Evolutionary conservation across 495 filamentous ascomycete genomes (phyloP).

Genomic region (Aspergillus homomorphus): DNA sequence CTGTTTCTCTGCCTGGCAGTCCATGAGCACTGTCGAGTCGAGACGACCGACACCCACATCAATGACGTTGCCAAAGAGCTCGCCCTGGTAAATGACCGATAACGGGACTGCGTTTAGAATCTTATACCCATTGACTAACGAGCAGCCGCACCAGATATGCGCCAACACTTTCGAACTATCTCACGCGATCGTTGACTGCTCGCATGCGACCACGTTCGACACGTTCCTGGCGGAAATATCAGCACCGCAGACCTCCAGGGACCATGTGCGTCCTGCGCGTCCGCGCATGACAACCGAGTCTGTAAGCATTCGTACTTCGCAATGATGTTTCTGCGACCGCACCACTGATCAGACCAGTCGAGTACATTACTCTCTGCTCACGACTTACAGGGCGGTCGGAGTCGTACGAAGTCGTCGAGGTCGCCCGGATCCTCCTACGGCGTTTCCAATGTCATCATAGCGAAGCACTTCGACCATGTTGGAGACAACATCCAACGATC

Average conservation of each 20-base stretch:
- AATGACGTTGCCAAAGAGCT: conserved; percentile 69
- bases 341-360: conserved; percentile 8
- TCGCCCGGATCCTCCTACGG: conserved; percentile 10
- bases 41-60: conserved; percentile 59
- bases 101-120: neutral
- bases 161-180: conserved; percentile 68
- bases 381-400: neutral
- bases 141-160: conserved; percentile 48
- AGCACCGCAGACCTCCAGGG: conserved; percentile 24
- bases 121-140: conserved; percentile 6
- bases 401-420: conserved; percentile 5
- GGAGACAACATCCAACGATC: conserved; percentile 77
- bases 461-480: conserved; percentile 71
- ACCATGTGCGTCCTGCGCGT: conserved; percentile 7
- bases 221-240: conserved; percentile 73
- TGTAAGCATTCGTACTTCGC: neutral
- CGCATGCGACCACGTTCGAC: conserved; percentile 67
- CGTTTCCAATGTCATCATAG: conserved; percentile 79
- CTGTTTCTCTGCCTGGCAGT: conserved; percentile 73
- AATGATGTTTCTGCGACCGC: neutral
- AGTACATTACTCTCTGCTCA: neutral
- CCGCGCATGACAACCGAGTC: conserved; percentile 13
- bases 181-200: conserved; percentile 66
- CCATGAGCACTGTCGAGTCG: conserved; percentile 83
- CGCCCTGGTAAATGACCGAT: conserved; percentile 51